These are phyloP conservation scores for Neurospora cerealis DNA, from an alignment of 495 filamentous ascomycete genomes.

Conservation along the genomic window DNA sequence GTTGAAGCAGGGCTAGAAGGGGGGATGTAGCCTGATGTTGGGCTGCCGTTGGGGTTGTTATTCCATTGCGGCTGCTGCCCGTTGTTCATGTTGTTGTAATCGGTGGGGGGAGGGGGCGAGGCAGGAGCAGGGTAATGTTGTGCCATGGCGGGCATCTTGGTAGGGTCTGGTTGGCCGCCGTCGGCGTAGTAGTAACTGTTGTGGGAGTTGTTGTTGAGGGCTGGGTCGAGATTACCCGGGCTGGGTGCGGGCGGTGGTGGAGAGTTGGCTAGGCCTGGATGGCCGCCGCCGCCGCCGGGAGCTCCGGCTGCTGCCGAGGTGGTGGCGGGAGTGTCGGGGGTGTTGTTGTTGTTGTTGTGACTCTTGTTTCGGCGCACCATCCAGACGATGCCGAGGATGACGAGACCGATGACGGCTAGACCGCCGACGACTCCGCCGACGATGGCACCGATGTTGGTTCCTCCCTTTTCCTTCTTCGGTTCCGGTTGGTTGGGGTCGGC, in stretches of 20 bases:
- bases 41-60: not conserved
- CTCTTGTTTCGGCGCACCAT: slow-evolving; percentile 26
- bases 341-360: not conserved
- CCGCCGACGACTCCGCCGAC: slow-evolving; percentile 42
- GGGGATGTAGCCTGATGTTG: not conserved
- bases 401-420: slow-evolving; percentile 31
- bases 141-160: not conserved
- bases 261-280: not conserved
- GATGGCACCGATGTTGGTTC: slow-evolving; percentile 32
- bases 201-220: not conserved
- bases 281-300: not conserved
- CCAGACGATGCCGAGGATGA: slow-evolving; percentile 28
- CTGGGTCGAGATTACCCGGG: not conserved
- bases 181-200: not conserved
- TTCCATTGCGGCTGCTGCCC: not conserved
- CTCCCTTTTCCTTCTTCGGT: slow-evolving; percentile 8
- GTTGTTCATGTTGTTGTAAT: not conserved
- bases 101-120: not conserved
- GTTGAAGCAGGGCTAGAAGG: not conserved
- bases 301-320: not conserved
- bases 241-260: not conserved
- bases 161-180: not conserved
- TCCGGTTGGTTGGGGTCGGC: not conserved
- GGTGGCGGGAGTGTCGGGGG: not conserved
- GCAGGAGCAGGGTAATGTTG: not conserved